phyloP scores from a whole-genome alignment of 139 green algal genomes.

The Chlamydomonas eustigma region DNA sequence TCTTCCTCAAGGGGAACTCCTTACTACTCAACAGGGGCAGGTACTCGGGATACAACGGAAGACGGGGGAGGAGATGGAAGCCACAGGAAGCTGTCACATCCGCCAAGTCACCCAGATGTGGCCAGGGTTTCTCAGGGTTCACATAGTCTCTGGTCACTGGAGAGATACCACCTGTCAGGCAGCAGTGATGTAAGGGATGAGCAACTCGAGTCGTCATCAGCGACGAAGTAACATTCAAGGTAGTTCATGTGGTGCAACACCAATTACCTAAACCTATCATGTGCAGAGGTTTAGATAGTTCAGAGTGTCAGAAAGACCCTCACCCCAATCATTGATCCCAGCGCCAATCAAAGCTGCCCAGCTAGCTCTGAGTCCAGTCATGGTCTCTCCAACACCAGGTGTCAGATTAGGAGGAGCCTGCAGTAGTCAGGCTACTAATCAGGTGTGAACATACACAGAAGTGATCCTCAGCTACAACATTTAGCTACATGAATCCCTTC shows the following conservation, averaged over 20 bases:
- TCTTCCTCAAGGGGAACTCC: not conserved
- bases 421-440: not conserved
- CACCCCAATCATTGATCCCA: conserved; percentile 84
- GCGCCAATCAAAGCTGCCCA: conserved; percentile 68
- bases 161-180: conserved; percentile 60
- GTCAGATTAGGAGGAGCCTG: conserved; percentile 81
- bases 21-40: conserved; percentile 19
- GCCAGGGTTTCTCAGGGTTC: conserved; percentile 74
- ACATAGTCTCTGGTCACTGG: conserved; percentile 84
- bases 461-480: too few relatives aligned
- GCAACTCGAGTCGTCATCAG: too few relatives aligned
- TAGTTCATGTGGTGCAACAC: too few relatives aligned
- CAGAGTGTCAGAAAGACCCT: too few relatives aligned
- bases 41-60: conserved; percentile 72
- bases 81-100: conserved; percentile 49
- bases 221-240: too few relatives aligned
- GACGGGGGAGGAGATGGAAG: conserved; percentile 68
- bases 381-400: conserved; percentile 20
- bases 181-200: too few relatives aligned
- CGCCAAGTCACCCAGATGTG: conserved; percentile 64
- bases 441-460: not conserved
- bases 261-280: too few relatives aligned
- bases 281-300: too few relatives aligned
- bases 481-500: too few relatives aligned
- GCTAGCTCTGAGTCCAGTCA: not conserved